These are phyloP conservation scores for Nicotiana obtusifolia DNA, from an alignment of 257 asterid species.

Conservation along the genomic window DNA sequence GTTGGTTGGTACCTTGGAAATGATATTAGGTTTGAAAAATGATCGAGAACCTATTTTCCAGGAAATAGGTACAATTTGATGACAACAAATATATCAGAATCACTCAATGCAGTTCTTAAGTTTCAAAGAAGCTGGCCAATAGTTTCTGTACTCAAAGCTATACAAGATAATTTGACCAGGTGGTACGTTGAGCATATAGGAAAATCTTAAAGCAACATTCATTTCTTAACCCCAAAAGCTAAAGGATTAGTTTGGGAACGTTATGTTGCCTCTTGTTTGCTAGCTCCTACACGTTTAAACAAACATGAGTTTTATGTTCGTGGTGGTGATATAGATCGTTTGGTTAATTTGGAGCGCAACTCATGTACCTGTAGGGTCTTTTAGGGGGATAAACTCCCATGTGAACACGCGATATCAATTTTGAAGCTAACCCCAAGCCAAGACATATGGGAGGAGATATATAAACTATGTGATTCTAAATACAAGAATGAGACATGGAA, in stretches of 20 bases:
- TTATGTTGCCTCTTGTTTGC: neutral
- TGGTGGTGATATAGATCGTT: neutral
- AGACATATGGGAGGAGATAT: neutral
- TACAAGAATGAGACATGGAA: neutral
- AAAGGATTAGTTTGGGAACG: neutral
- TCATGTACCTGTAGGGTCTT: too few relatives aligned
- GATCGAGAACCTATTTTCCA: neutral
- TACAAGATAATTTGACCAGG: too few relatives aligned
- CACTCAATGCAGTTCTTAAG: neutral
- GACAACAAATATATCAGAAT: neutral
- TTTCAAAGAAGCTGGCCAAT: too few relatives aligned
- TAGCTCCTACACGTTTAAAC: neutral
- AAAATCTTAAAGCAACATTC: too few relatives aligned
- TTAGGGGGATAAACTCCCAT: too few relatives aligned
- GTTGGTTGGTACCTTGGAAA: neutral
- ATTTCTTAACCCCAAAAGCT: neutral
- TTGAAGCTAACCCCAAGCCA: too few relatives aligned
- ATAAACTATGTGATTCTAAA: too few relatives aligned
- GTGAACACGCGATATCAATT: too few relatives aligned
- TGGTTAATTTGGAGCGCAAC: neutral
- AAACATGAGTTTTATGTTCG: neutral
- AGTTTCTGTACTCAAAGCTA: too few relatives aligned
- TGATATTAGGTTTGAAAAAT: neutral
- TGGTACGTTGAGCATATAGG: too few relatives aligned
- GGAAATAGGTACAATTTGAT: too few relatives aligned